These are phyloP conservation scores for Volvariella volvacea DNA, from an alignment of 1,284 basidiomycete species.

Conservation along the genomic window DNA sequence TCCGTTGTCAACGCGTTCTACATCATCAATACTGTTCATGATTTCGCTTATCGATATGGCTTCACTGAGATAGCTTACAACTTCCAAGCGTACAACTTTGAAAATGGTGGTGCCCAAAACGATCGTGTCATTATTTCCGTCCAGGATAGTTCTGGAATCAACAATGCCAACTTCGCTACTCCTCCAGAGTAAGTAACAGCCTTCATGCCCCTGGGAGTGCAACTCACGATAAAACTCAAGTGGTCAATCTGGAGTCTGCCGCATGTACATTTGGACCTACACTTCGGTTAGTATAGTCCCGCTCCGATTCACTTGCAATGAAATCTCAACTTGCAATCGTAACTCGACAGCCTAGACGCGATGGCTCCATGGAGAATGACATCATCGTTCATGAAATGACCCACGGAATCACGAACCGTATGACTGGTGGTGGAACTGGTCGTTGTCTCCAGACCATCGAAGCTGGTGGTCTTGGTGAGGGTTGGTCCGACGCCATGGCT, in stretches of 20 bases:
- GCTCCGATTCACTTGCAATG: not conserved
- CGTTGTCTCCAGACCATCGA: conserved; percentile 37
- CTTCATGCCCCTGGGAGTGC: no score
- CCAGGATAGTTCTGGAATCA: conserved; percentile 28
- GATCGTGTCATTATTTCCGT: conserved; percentile 34
- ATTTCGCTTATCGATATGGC: conserved; percentile 11
- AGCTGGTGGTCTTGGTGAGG: conserved; percentile 39
- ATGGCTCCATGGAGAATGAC: conserved; percentile 38
- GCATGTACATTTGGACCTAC: conserved; percentile 37
- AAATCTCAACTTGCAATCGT: not conserved
- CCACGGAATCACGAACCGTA: conserved; percentile 38
- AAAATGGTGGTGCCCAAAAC: conserved; percentile 28
- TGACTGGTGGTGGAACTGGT: conserved; percentile 39
- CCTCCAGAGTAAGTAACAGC: conserved; percentile 26
- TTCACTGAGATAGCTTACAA: conserved; percentile 24
- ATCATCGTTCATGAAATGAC: conserved; percentile 36
- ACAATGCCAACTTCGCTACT: conserved; percentile 38
- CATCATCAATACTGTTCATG: conserved; percentile 7
- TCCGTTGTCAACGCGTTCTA: conserved; percentile 6
- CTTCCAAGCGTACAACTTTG: conserved; percentile 37
- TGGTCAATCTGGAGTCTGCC: conserved; percentile 30
- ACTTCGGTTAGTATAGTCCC: conserved; percentile 19
- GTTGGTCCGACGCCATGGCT: conserved; percentile 40
- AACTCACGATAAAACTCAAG: no score
- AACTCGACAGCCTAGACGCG: conserved; percentile 26